Evolutionary conservation across 371 early-diverging fungal genomes (phyloP).

Genomic region (Dichotomocladium elegans): DNA sequence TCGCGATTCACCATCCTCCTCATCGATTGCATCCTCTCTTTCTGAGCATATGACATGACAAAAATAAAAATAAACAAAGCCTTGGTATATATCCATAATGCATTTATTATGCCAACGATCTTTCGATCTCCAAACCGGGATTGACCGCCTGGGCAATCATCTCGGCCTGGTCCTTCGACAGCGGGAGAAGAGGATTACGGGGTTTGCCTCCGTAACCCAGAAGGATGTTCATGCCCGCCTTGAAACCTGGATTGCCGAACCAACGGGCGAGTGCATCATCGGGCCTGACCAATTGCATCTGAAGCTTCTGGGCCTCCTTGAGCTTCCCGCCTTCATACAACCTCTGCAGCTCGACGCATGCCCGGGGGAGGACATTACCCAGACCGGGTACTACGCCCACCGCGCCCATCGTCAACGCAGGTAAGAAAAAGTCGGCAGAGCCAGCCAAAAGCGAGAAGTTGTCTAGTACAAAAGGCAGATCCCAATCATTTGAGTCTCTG

Average conservation of each 20-base stretch:
- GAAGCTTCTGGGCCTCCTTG: constrained; percentile 29
- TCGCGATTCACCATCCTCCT: background rate
- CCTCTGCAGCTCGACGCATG: constrained; percentile 31
- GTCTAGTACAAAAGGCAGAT: background rate
- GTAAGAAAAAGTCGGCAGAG: constrained; percentile 40
- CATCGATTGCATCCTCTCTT: background rate
- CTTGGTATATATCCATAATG: background rate
- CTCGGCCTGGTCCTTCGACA: constrained; percentile 10
- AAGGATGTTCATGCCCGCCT: constrained; percentile 26
- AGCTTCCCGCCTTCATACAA: constrained; percentile 28
- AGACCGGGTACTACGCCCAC: constrained; percentile 41
- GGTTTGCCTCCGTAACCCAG: constrained; percentile 38
- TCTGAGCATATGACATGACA: too few species aligned
- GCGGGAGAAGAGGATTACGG: constrained; percentile 28
- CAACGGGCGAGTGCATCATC: constrained; percentile 44
- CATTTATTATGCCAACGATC: constrained; percentile 3
- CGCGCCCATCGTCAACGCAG: constrained; percentile 37
- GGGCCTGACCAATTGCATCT: constrained; percentile 31
- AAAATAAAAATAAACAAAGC: too few species aligned
- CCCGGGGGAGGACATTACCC: constrained; percentile 35
- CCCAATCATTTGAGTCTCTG: background rate
- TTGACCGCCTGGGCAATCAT: constrained; percentile 19
- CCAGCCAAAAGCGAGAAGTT: constrained; percentile 41
- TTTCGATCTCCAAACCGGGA: constrained; percentile 17
- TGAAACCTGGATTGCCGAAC: constrained; percentile 41